These are phyloP conservation scores for Globisporangium uncinulatum DNA, from an alignment of 352 stramenopile species.

Conservation along the genomic window DNA sequence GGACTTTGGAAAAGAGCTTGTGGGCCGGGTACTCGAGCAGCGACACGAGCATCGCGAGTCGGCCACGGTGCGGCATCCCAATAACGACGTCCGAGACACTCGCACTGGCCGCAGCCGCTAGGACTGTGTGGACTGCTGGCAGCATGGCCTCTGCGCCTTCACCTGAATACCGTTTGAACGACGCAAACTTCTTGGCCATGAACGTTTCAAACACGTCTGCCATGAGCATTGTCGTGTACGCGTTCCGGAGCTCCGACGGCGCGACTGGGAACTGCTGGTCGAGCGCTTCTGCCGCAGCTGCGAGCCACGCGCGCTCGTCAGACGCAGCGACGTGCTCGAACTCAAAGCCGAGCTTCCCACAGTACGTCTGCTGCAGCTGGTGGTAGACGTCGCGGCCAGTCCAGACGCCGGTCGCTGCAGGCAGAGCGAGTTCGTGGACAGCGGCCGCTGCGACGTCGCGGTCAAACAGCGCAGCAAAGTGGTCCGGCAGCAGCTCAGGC, in stretches of 20 bases:
- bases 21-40: constrained; percentile 77
- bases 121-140: constrained; percentile 60
- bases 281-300: constrained; percentile 42
- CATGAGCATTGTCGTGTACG: constrained; percentile 73
- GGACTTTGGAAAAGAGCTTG: constrained; percentile 84
- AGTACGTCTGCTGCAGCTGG: constrained; percentile 57
- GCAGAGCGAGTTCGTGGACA: constrained; percentile 19
- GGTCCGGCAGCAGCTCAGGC: constrained; percentile 24
- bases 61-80: constrained; percentile 82
- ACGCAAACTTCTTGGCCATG: constrained; percentile 81
- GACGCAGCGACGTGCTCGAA: constrained; percentile 62
- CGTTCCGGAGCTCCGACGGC: constrained; percentile 69
- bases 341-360: constrained; percentile 77
- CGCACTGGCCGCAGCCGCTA: constrained; percentile 41
- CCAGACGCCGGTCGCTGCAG: constrained; percentile 7
- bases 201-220: constrained; percentile 84
- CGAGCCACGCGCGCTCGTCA: constrained; percentile 69
- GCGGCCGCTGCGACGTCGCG: constrained; percentile 10
- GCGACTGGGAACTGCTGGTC: constrained; percentile 37
- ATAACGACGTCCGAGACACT: constrained; percentile 76
- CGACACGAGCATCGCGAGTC: constrained; percentile 67
- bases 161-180: constrained; percentile 85
- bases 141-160: constrained; percentile 83
- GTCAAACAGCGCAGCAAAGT: constrained; percentile 54
- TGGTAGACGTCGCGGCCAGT: constrained; percentile 55